Conservation (phyloP, 139 green algal species). For the Edaphochlamys debaryana region DNA sequence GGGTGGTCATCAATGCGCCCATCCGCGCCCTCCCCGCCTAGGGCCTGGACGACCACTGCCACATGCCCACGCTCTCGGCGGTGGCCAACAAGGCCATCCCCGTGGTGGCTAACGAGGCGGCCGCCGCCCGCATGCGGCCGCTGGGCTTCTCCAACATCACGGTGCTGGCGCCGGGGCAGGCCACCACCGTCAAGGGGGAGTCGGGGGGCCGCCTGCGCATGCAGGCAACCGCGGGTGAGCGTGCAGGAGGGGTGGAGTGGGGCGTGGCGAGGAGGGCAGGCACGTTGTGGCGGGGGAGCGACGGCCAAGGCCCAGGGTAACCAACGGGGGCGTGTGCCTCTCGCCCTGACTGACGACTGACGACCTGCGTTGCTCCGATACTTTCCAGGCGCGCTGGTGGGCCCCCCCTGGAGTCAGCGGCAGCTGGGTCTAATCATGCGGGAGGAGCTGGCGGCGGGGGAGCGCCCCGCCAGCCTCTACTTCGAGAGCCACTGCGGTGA, state of each 20-base stretch:
- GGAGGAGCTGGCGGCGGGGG: slow-evolving; percentile 47
- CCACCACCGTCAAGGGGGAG: slow-evolving; percentile 54
- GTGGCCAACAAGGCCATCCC: slow-evolving; percentile 69
- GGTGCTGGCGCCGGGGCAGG: slow-evolving; percentile 60
- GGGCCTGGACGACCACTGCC: slow-evolving; percentile 81
- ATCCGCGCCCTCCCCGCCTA: background rate
- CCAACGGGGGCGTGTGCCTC: too few species aligned
- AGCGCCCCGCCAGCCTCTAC: slow-evolving; percentile 62
- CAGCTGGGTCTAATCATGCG: slow-evolving; percentile 77
- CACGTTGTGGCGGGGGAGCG: background rate
- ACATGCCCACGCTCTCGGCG: slow-evolving; percentile 76
- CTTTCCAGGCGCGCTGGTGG: slow-evolving; percentile 80
- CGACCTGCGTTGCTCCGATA: too few species aligned
- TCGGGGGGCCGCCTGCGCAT: slow-evolving; percentile 66
- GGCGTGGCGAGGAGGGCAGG: background rate
- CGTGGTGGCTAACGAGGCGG: slow-evolving; percentile 75
- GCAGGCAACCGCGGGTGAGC: slow-evolving; percentile 61
- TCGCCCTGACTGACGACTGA: too few species aligned
- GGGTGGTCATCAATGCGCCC: too few species aligned
- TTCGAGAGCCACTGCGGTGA: slow-evolving; percentile 82
- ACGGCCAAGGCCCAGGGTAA: too few species aligned
- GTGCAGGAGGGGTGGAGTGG: background rate
- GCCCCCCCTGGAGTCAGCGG: slow-evolving; percentile 83
- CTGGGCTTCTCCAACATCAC: slow-evolving; percentile 78
- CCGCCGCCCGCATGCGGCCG: slow-evolving; percentile 58